These are phyloP conservation scores for Orbilia blumenaviensis DNA, from an alignment of 2,329 filamentous ascomycete genomes.

Conservation along the genomic window DNA sequence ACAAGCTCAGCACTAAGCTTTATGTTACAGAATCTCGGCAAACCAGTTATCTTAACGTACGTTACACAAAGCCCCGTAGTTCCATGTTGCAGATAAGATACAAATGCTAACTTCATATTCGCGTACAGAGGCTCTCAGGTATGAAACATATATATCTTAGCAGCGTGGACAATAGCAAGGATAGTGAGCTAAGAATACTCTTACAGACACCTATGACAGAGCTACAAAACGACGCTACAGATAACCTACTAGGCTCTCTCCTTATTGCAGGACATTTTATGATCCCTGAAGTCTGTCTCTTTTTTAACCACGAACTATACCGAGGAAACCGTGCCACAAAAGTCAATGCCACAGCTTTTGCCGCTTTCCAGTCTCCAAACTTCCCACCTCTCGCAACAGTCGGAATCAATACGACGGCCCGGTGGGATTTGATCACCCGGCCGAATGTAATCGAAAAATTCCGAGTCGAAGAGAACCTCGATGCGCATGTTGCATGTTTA, in stretches of 20 bases:
- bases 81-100: neutral
- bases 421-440: slow-evolving; percentile 79
- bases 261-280: slow-evolving; percentile 92
- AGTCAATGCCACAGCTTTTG: slow-evolving; percentile 83
- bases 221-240: slow-evolving; percentile 87
- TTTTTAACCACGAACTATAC: slow-evolving; percentile 91
- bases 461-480: slow-evolving; percentile 75
- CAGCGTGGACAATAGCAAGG: neutral
- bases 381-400: slow-evolving; percentile 81
- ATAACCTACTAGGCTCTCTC: slow-evolving; percentile 86
- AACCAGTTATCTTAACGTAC: slow-evolving; percentile 83
- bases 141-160: neutral
- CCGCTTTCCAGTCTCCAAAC: slow-evolving; percentile 90
- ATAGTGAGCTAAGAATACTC: slow-evolving; percentile 64
- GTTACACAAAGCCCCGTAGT: slow-evolving; percentile 11
- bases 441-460: slow-evolving; percentile 79
- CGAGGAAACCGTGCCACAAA: slow-evolving; percentile 89
- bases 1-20: slow-evolving; percentile 90
- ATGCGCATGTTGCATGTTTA: slow-evolving; percentile 88
- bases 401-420: slow-evolving; percentile 79
- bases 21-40: slow-evolving; percentile 89
- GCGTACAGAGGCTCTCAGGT: slow-evolving; percentile 44
- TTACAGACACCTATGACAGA: slow-evolving; percentile 88
- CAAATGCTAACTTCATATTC: slow-evolving; percentile 57
- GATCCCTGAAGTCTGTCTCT: slow-evolving; percentile 90